phyloP scores from a whole-genome alignment of 176 grass and related monocot genomes.

The Triticum aestivum region DNA sequence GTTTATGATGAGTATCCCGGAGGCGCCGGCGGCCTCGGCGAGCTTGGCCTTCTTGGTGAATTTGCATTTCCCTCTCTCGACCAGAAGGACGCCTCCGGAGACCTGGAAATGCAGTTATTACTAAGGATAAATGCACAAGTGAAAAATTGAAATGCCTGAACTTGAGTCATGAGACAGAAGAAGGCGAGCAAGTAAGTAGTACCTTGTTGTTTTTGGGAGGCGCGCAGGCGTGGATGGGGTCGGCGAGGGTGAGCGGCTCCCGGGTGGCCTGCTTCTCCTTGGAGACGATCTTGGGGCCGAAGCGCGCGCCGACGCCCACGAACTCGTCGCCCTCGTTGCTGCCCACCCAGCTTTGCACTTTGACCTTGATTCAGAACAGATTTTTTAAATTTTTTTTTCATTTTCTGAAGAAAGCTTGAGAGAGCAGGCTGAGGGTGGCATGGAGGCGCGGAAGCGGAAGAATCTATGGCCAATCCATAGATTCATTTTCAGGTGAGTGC shows the following conservation, averaged over 20 bases:
- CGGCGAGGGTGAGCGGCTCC: conserved; percentile 59
- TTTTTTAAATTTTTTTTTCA: no score
- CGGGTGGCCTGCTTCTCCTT: conserved; percentile 84
- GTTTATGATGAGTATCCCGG: conserved; percentile 93
- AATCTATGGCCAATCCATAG: no score
- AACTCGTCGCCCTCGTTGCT: conserved; percentile 59
- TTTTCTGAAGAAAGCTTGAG: neutral
- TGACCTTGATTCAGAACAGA: conserved; percentile 45
- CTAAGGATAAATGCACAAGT: neutral
- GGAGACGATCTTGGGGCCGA: conserved; percentile 82
- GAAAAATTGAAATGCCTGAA: neutral
- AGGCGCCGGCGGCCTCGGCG: conserved; percentile 93
- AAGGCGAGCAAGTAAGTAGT: neutral
- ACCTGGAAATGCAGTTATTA: conserved; percentile 34
- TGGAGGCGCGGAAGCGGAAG: no score
- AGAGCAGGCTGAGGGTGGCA: no score
- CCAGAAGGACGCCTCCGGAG: conserved; percentile 73
- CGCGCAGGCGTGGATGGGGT: conserved; percentile 76
- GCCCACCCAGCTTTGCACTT: conserved; percentile 93
- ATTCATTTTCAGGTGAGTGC: neutral
- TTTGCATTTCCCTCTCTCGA: conserved; percentile 80
- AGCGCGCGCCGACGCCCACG: conserved; percentile 90
- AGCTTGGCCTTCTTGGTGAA: conserved; percentile 85
- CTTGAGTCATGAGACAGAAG: neutral
- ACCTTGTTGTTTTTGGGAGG: conserved; percentile 50